Conservation (phyloP, 306 rosid genomes). For the Trifolium pratense region DNA sequence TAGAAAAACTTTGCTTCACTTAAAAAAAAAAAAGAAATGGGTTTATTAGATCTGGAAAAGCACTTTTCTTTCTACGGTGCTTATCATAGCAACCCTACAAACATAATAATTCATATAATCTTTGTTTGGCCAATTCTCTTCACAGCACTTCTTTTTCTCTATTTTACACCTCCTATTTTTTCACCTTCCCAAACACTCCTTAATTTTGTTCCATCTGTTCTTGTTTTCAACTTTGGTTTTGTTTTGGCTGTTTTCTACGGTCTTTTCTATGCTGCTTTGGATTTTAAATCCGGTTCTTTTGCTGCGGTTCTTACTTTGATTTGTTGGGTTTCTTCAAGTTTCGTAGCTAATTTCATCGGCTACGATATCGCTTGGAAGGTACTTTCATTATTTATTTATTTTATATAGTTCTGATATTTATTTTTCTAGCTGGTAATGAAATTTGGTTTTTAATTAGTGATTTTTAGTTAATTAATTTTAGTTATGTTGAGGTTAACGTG, state of each 20-base stretch:
- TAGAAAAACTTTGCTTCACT: no score
- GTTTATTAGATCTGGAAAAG: constrained; percentile 72
- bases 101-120: constrained; percentile 63
- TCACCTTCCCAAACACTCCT: constrained; percentile 28
- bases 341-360: constrained; percentile 59
- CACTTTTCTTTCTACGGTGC: constrained; percentile 92
- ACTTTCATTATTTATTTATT: no score
- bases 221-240: constrained; percentile 68
- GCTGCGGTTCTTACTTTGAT: constrained; percentile 66
- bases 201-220: constrained; percentile 35
- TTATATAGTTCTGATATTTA: no score
- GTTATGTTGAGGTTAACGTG: not conserved
- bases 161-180: constrained; percentile 70
- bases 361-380: constrained; percentile 77
- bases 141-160: constrained; percentile 55
- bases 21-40: constrained; percentile 45
- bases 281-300: constrained; percentile 70
- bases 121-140: constrained; percentile 91
- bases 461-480: no score
- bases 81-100: constrained; percentile 75
- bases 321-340: constrained; percentile 67
- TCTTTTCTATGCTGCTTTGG: constrained; percentile 61
- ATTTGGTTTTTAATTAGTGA: no score
- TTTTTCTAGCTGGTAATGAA: no score
- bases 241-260: constrained; percentile 56